Evolutionary conservation across 148 eudicot species (phyloP).

Genomic region (Selenicereus undatus): DNA sequence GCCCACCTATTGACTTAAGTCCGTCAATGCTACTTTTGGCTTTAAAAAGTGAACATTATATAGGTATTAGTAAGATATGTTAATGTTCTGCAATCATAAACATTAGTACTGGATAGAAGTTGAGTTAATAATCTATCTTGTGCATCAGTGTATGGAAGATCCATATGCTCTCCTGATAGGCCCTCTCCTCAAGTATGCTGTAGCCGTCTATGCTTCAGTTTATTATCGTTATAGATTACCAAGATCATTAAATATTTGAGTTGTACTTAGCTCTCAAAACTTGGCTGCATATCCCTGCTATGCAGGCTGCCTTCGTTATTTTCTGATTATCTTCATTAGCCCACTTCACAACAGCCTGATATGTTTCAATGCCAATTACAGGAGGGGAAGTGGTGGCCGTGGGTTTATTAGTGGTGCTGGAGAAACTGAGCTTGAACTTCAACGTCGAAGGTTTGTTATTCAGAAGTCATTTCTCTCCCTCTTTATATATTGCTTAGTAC

Average conservation of each 20-base stretch:
- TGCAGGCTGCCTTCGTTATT: neutral
- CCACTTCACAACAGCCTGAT: slow-evolving; percentile 15
- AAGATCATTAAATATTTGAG: neutral
- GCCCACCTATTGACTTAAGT: neutral
- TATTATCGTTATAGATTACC: no score
- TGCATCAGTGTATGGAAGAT: no score
- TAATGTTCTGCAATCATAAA: neutral
- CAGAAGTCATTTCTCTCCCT: neutral
- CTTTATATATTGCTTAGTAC: neutral
- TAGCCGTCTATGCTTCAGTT: no score
- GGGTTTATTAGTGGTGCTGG: slow-evolving; percentile 99
- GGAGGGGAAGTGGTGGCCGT: slow-evolving; percentile 97
- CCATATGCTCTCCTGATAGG: no score
- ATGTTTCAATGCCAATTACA: slow-evolving; percentile 29
- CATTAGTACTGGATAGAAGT: no score
- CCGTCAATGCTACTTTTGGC: neutral
- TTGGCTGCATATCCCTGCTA: neutral
- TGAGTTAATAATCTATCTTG: no score
- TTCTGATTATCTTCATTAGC: neutral
- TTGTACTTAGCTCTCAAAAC: neutral
- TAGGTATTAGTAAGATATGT: neutral
- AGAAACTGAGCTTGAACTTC: slow-evolving; percentile 97
- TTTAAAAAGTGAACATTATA: neutral
- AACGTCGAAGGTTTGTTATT: slow-evolving; percentile 77
- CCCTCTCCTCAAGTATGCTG: no score